Evolutionary conservation across 371 early-diverging fungal species (phyloP).

Genomic region (Entomophthora muscae): DNA sequence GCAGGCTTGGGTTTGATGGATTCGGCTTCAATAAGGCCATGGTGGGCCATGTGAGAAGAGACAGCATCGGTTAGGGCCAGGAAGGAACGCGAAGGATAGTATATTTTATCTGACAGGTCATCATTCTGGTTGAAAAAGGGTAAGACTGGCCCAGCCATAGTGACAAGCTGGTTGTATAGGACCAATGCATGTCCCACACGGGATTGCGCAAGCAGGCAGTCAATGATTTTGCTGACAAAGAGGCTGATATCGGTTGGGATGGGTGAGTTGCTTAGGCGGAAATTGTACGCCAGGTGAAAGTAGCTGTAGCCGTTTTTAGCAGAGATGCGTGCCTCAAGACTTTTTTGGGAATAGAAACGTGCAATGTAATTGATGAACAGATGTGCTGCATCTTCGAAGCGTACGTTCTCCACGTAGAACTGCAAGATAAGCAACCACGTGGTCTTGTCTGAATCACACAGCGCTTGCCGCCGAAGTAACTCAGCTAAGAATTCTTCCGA

Average conservation of each 20-base stretch:
- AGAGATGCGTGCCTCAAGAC: neutral
- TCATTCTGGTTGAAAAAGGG: neutral
- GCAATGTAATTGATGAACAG: neutral
- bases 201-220: neutral
- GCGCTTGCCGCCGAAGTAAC: neutral
- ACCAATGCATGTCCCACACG: neutral
- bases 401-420: neutral
- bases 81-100: neutral
- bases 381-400: neutral
- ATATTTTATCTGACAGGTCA: neutral
- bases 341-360: neutral
- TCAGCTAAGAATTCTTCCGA: neutral
- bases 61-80: neutral
- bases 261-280: neutral
- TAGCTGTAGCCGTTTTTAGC: neutral
- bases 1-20: neutral
- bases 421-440: neutral
- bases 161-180: neutral
- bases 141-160: neutral
- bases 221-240: neutral
- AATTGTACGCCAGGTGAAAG: neutral
- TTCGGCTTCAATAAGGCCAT: neutral
- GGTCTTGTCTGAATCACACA: neutral
- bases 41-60: neutral
- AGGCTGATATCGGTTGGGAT: neutral